Evolutionary conservation across 83 land plant species (phyloP).

Genomic region (Thuja plicata): DNA sequence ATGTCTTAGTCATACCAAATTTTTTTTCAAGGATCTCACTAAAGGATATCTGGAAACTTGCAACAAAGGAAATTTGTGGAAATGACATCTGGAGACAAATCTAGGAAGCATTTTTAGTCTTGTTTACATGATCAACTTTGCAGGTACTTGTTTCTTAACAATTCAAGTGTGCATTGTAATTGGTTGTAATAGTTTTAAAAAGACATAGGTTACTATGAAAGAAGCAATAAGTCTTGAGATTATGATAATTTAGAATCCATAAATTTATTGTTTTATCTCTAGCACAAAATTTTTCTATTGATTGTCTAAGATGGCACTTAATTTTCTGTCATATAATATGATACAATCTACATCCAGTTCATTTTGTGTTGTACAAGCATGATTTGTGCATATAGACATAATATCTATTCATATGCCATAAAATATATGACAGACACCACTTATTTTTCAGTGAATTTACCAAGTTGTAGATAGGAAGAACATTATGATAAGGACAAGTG

Average conservation of each 20-base stretch:
- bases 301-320: neutral
- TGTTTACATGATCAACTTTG: constrained; percentile 76
- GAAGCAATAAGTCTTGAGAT: neutral
- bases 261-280: neutral
- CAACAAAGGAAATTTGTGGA: constrained; percentile 65
- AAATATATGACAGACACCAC: neutral
- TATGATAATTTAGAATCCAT: neutral
- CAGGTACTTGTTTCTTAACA: constrained; percentile 47
- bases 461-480: neutral
- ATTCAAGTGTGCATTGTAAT: neutral
- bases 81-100: constrained; percentile 70
- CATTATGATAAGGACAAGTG: neutral
- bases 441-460: neutral
- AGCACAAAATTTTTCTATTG: neutral
- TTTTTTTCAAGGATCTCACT: constrained; percentile 77
- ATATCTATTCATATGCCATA: neutral
- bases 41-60: constrained; percentile 89
- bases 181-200: neutral
- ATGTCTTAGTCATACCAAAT: constrained; percentile 49
- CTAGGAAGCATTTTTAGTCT: constrained; percentile 57
- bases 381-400: neutral
- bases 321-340: neutral
- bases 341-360: neutral
- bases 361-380: neutral
- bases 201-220: neutral